These are phyloP conservation scores for Fusarium sulawesiense DNA, from an alignment of 2,329 filamentous ascomycete genomes.

Conservation along the genomic window DNA sequence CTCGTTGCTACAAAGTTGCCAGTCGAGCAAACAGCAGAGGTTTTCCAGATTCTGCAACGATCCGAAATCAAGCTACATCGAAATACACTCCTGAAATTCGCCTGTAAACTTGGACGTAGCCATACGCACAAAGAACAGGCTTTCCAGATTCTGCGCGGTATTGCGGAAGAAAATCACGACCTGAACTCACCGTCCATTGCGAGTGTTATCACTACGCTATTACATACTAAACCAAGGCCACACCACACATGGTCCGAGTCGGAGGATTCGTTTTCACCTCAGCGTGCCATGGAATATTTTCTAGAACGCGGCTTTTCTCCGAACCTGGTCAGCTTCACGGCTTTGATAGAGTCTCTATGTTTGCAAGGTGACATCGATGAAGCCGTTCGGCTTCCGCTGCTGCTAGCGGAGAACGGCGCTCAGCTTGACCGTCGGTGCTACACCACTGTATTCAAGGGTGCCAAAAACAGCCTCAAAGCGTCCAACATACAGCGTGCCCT, in stretches of 20 bases:
- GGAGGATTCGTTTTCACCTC: constrained; percentile 46
- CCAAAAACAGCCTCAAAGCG: constrained; percentile 68
- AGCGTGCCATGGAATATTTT: constrained; percentile 55
- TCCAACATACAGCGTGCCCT: constrained; percentile 58
- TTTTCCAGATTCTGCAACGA: constrained; percentile 52
- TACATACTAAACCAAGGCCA: constrained; percentile 53
- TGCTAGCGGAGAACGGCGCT: constrained; percentile 58
- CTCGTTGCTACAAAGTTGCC: constrained; percentile 48
- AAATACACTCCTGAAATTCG: constrained; percentile 62
- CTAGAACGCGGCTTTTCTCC: constrained; percentile 70
- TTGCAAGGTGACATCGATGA: constrained; percentile 57
- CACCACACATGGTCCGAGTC: constrained; percentile 32
- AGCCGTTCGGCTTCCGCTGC: constrained; percentile 50
- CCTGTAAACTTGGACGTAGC: constrained; percentile 57
- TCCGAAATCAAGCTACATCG: constrained; percentile 50
- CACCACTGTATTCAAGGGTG: constrained; percentile 76
- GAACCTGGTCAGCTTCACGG: constrained; percentile 72
- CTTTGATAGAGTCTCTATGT: constrained; percentile 78
- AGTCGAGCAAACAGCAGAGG: constrained; percentile 47
- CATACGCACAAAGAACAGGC: constrained; percentile 55
- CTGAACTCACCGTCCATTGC: constrained; percentile 60
- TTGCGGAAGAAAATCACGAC: constrained; percentile 55
- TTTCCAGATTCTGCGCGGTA: constrained; percentile 54
- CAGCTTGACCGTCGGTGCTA: constrained; percentile 75
- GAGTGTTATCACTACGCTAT: constrained; percentile 69